Conservation (phyloP, 2,329 filamentous ascomycete genomes). For the Aspergillus quadrilineatus region DNA sequence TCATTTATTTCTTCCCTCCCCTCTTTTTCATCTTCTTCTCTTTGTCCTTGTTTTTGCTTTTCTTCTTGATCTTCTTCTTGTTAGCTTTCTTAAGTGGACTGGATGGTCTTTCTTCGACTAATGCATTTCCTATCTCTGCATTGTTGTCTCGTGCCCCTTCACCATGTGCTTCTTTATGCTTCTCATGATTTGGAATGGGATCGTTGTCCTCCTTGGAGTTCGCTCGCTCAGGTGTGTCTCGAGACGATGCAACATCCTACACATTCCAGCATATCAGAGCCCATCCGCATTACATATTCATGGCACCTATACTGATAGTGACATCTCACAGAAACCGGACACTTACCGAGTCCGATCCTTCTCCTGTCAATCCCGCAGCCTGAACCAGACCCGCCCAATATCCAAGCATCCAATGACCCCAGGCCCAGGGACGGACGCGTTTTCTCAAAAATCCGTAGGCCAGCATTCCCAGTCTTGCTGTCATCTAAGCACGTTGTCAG, state of each 20-base stretch:
- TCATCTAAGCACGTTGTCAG: not conserved
- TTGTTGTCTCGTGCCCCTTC: not conserved
- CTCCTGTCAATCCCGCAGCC: not conserved
- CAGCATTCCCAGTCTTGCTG: not conserved
- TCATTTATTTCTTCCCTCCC: not conserved
- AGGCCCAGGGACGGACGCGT: not conserved
- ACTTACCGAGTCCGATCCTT: not conserved
- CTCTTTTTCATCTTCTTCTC: not conserved
- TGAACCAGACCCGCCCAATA: not conserved
- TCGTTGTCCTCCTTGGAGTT: not conserved
- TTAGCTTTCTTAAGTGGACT: not conserved
- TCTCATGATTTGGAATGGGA: not conserved
- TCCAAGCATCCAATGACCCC: not conserved
- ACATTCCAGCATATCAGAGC: not conserved
- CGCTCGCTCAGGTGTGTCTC: not conserved
- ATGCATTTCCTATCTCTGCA: not conserved
- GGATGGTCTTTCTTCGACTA: not conserved
- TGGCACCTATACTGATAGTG: not conserved
- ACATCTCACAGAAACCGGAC: not conserved
- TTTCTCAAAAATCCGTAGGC: not conserved
- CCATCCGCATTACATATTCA: not conserved
- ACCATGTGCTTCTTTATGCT: not conserved
- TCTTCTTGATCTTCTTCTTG: not conserved
- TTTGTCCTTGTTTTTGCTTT: not conserved
- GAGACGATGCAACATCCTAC: not conserved